Base-by-base conservation (phyloP, 1,284 basidiomycete species). In the Tilletia caries region DNA sequence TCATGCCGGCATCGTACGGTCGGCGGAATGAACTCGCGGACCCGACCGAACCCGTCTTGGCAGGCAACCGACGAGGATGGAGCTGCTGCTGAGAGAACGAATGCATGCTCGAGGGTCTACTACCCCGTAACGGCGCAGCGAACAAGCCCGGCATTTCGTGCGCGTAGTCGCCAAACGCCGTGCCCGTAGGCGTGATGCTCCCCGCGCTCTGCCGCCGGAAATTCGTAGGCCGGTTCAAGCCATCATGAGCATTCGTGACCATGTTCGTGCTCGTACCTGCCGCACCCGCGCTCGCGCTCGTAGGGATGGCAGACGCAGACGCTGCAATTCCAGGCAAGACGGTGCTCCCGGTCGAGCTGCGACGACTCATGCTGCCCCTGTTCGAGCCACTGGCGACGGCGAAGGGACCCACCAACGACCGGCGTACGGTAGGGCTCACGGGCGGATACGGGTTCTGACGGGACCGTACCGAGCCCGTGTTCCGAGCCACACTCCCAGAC, bases 161-260 rank as follows among this genome's bases (percentile, higher is more conserved):
- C 20, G 71, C n/a, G 13, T 71, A 64, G 25, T 74, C 78, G 66
- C 71, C 74, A 37, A 73, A 75, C 54, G 74, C 32, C 0, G 77
- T 77, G 1, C 66, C 77, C 1, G 78, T 80, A 1, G 78, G 78
- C 15, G 78, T 80, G 54, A 80, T 80, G 69, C 78, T 80, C 18
- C 77, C 78, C 15, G 78, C 78, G 29, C 77, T 79, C 72, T 72
- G 72, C 41, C 78, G 66, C 6, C 78, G 66, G 32, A 73, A 60
- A 67, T 73, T 78, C 37, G 62, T 44, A 0, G 77, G 76, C 23
- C 76, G 71, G n/a, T 62, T 54, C 52, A 41, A 41, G 37, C 37
- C 37, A 0, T 41, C 37, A 41, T 10, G 10, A 15, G 48, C 18
- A 50, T 25, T 50, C 1, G 48, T 8, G 48, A 25, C 48, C 20